phyloP scores from a whole-genome alignment of 352 stramenopile genomes.

The Globisporangium nunn region DNA sequence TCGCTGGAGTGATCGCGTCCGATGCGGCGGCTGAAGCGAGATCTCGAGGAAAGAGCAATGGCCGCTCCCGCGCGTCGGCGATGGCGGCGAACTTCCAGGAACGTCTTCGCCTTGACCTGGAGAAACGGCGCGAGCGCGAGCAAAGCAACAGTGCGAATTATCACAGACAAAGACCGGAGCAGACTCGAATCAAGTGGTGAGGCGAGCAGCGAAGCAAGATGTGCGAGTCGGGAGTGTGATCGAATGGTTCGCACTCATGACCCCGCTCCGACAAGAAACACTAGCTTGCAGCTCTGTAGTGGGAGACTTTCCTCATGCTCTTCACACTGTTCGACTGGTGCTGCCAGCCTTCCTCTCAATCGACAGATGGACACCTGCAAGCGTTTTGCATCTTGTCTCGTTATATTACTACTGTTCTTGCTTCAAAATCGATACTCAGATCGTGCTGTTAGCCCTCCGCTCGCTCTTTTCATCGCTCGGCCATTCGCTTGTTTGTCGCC shows the following conservation, averaged over 20 bases:
- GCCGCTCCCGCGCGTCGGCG: conserved; percentile 1
- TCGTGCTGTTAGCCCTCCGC: too few species aligned
- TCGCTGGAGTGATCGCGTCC: background rate
- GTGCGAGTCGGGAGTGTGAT: too few species aligned
- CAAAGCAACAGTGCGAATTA: background rate
- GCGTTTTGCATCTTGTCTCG: too few species aligned
- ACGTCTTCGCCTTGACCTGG: conserved; percentile 33
- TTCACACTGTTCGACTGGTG: background rate
- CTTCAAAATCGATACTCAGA: background rate
- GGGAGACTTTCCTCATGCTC: background rate
- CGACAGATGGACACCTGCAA: too few species aligned
- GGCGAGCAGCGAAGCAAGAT: background rate
- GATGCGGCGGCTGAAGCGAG: conserved; percentile 1
- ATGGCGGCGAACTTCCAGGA: conserved; percentile 29
- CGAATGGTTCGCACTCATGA: background rate
- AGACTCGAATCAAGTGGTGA: conserved; percentile 6
- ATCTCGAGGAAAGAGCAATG: background rate
- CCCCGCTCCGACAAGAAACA: background rate
- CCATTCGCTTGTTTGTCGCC: too few species aligned
- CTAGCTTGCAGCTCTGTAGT: background rate
- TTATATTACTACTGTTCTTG: background rate
- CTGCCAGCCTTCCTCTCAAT: background rate
- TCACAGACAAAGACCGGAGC: background rate
- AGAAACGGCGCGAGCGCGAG: conserved; percentile 27
- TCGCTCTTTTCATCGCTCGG: too few species aligned